A percentile compares a stretch with the other conserved stretches of the same genome.
Conservation (phyloP, 495 filamentous ascomycete species). For the Pseudomonodictys pantanalensis region DNA sequence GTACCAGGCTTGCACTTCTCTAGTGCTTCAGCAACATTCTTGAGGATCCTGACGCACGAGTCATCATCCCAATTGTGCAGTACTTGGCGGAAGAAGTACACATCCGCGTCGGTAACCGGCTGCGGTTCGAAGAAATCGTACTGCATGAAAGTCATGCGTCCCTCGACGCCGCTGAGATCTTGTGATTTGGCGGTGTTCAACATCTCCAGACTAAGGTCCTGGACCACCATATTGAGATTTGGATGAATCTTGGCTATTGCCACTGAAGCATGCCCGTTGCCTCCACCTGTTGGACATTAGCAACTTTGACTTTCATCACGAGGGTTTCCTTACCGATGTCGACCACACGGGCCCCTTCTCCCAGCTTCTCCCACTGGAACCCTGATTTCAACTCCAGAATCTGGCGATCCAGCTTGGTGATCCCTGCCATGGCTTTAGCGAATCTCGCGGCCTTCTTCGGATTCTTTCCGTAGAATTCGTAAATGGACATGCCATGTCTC, state of each 20-base stretch:
- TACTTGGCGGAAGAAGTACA: conserved; percentile 37
- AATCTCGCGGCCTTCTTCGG: conserved; percentile 23
- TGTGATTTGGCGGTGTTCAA: conserved; percentile 27
- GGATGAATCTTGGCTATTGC: conserved; percentile 27
- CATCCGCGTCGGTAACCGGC: conserved; percentile 23
- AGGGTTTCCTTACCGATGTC: conserved; percentile 30
- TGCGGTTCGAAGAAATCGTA: conserved; percentile 41
- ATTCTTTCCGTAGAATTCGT: conserved; percentile 36
- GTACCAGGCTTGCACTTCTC: not conserved
- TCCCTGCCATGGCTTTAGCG: conserved; percentile 35
- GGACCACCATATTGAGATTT: conserved; percentile 34
- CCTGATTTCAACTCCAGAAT: conserved; percentile 22
- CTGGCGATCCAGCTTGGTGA: conserved; percentile 11
- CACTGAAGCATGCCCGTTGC: not conserved
- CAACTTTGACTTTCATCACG: not conserved
- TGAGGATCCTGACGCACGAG: conserved; percentile 35
- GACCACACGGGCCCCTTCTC: conserved; percentile 32
- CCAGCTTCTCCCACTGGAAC: conserved; percentile 26
- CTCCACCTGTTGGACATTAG: not conserved
- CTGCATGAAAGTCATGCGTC: conserved; percentile 32
- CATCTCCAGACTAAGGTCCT: conserved; percentile 30
- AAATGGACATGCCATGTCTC: conserved; percentile 30
- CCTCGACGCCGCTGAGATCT: conserved; percentile 8
- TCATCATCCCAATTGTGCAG: conserved; percentile 36
- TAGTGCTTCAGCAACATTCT: not conserved